Evolutionary conservation across 306 rosid species (phyloP).

Genomic region (Fragaria ananassa): DNA sequence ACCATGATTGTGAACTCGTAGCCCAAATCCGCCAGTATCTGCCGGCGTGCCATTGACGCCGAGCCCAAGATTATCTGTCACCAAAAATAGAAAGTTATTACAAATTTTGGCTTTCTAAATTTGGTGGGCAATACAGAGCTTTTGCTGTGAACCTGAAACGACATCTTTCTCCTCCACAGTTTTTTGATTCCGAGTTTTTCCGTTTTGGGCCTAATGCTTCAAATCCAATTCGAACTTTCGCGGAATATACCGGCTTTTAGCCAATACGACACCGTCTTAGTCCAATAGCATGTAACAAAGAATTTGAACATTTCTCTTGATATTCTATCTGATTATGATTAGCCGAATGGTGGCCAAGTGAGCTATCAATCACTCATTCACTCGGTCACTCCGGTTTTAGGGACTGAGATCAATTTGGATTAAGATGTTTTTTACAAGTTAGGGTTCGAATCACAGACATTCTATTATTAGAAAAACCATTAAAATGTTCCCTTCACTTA

Average conservation of each 20-base stretch:
- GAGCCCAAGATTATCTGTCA: conserved; percentile 80
- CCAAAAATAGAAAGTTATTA: neutral
- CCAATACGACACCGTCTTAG: neutral
- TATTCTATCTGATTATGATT: no score
- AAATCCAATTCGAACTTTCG: neutral
- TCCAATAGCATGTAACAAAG: no score
- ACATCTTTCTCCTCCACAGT: conserved; percentile 15
- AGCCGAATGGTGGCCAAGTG: no score
- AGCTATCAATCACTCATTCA: no score
- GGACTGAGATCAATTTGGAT: no score
- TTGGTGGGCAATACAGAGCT: neutral
- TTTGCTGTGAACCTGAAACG: conserved; percentile 25
- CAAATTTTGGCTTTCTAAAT: neutral
- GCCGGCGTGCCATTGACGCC: conserved; percentile 77
- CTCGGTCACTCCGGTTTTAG: no score
- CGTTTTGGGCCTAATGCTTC: neutral
- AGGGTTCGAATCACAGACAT: no score
- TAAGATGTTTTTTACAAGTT: no score
- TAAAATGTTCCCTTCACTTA: no score
- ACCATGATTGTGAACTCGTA: conserved; percentile 69
- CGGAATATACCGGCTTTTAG: neutral
- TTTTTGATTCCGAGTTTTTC: neutral
- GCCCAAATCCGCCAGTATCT: conserved; percentile 83
- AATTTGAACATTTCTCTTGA: no score
- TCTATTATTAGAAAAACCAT: no score